Percentiles rank a stretch among this genome's conserved stretches.
Conservation (phyloP, 2,329 filamentous ascomycete species). For the Hymenoscyphus repandus region DNA sequence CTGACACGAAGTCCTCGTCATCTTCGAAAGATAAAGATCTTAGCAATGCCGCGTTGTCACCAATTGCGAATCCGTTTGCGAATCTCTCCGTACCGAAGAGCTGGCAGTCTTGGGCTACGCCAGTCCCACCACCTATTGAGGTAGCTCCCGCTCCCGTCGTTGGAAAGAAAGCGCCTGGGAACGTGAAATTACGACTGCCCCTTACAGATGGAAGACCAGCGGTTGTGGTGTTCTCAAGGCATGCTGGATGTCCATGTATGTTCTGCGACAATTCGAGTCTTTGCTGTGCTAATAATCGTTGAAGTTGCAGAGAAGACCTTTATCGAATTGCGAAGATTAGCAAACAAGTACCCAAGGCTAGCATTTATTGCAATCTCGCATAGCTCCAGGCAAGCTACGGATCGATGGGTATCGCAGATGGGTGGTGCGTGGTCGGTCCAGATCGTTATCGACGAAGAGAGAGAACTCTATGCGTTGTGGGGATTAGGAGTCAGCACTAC, state of each 20-base stretch:
- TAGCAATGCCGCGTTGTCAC: constrained; percentile 7
- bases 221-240: constrained; percentile 62
- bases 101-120: constrained; percentile 28
- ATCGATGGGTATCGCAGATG: constrained; percentile 30
- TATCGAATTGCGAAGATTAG: constrained; percentile 47
- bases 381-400: constrained; percentile 53
- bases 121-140: constrained; percentile 24
- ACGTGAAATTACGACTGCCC: constrained; percentile 35
- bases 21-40: constrained; percentile 9
- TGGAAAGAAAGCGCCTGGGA: constrained; percentile 23
- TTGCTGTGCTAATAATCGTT: neutral
- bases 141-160: constrained; percentile 20
- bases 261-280: constrained; percentile 1
- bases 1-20: constrained; percentile 7
- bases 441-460: constrained; percentile 55
- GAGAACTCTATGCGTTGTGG: constrained; percentile 60
- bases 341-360: constrained; percentile 45
- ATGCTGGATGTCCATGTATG: constrained; percentile 73
- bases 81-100: constrained; percentile 26
- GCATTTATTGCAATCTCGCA: constrained; percentile 61
- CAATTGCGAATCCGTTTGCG: constrained; percentile 27
- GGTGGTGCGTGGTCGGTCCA: constrained; percentile 41
- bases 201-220: constrained; percentile 46
- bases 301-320: constrained; percentile 66
- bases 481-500: constrained; percentile 58